Evolutionary conservation across 2,329 filamentous ascomycete genomes (phyloP).

Genomic region (Paecilomyces fulvus): DNA sequence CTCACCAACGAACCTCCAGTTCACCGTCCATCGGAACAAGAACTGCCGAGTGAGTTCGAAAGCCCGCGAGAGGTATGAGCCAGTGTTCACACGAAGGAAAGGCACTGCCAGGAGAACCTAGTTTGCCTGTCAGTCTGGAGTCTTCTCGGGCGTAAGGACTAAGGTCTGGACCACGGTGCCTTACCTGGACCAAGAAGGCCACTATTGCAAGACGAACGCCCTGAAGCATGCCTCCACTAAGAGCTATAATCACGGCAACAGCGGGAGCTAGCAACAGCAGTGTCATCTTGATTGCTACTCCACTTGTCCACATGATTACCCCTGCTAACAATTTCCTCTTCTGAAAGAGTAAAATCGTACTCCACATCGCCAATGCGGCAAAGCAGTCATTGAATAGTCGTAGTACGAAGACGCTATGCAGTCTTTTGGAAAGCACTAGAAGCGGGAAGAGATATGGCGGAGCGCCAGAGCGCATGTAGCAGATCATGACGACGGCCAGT

Average conservation of each 20-base stretch:
- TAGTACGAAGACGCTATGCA: conserved; percentile 89
- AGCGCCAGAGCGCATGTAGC: conserved; percentile 50
- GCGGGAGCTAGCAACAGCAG: conserved; percentile 75
- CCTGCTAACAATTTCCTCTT: conserved; percentile 64
- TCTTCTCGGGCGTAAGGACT: not conserved
- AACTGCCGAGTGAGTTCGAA: conserved; percentile 91
- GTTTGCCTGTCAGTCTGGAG: not conserved
- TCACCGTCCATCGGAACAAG: conserved; percentile 97
- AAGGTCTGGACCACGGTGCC: not conserved
- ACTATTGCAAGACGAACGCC: conserved; percentile 61
- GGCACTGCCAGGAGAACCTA: conserved; percentile 53
- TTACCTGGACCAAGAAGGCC: conserved; percentile 70
- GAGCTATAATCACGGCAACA: conserved; percentile 65
- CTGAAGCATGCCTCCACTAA: conserved; percentile 58
- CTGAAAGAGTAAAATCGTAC: conserved; percentile 72
- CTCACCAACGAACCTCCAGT: conserved; percentile 93
- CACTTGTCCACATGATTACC: conserved; percentile 64
- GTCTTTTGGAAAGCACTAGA: conserved; percentile 77
- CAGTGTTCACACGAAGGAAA: conserved; percentile 56
- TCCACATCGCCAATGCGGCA: conserved; percentile 73
- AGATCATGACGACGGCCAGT: conserved; percentile 67
- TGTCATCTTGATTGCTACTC: conserved; percentile 92
- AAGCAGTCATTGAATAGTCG: conserved; percentile 95
- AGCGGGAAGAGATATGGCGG: conserved; percentile 84
- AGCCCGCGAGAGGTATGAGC: conserved; percentile 68